Evolutionary conservation across 2,329 filamentous ascomycete species (phyloP).

Genomic region (Aspergillus sp.): DNA sequence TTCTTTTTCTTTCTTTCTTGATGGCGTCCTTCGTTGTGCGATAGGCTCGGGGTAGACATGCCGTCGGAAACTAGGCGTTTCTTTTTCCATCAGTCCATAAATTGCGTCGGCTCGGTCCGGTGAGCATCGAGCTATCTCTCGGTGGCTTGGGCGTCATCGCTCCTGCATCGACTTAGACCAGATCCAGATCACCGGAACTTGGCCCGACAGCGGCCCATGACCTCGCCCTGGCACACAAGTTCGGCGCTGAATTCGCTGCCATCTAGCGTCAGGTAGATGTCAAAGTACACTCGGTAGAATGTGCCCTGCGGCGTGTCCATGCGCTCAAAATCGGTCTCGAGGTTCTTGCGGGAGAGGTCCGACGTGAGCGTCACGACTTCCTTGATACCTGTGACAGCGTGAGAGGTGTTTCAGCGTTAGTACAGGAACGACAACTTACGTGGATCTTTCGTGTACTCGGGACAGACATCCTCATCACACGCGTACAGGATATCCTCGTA

Average conservation of each 20-base stretch:
- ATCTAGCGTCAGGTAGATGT: conserved; percentile 85
- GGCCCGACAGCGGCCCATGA: conserved; percentile 95
- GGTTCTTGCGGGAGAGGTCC: conserved; percentile 93
- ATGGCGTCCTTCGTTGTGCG: neutral
- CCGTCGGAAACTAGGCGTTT: neutral
- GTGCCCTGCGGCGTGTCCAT: conserved; percentile 99
- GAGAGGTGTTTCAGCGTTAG: neutral
- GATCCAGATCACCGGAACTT: conserved; percentile 66
- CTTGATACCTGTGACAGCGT: conserved; percentile 74
- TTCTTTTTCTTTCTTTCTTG: conserved; percentile 3
- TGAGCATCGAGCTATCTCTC: no score
- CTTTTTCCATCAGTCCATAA: neutral
- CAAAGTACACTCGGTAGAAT: conserved; percentile 75
- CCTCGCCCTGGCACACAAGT: conserved; percentile 97
- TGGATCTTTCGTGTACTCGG: conserved; percentile 98
- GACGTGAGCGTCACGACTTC: conserved; percentile 97
- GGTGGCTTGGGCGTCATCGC: neutral
- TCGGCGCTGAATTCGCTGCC: conserved; percentile 98
- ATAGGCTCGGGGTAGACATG: neutral
- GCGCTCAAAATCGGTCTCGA: conserved; percentile 98
- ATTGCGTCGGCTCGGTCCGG: neutral
- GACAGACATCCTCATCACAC: conserved; percentile 96
- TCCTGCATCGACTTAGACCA: conserved; percentile 6
- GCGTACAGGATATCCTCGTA: conserved; percentile 98
- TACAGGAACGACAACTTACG: conserved; percentile 65